Evolutionary conservation across 371 early-diverging fungal genomes (phyloP), one percentile per base, ranked within the genome.

Genomic region (Blakeslea trispora): DNA sequence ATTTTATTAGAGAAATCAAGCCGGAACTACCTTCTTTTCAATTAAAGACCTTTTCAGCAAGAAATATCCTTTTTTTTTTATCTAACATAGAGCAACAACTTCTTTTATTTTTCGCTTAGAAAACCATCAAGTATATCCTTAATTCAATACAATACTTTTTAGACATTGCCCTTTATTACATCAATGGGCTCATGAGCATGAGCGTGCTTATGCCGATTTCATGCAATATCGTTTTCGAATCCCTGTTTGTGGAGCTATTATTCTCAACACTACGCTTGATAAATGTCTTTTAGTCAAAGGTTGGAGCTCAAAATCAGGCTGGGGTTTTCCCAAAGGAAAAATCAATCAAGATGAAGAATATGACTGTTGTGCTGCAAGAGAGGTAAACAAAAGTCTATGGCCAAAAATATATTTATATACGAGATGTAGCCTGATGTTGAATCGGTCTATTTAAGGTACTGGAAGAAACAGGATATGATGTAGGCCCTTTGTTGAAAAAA

Each of bases 251-350:
- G 99, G 99, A 2, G 97, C 98, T n/a, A 95, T 99, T 50, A 88
- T 99, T 47, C 68, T 99, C 54, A 97, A 97, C 74, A 69, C 80
- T 19, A 68, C 64, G 10, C 75, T 96, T 62, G 90, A 92, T 68
- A 93, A 96, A 86, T 89, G 82, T 59, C 68, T 97, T 42, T 75
- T 97, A 34, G 97, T 98, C 22, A 87, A 91, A 66, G 96, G 99
- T 19, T 97, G 94, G 91, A 88, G 87, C 55, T 83, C 88, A 31
- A 82, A 82, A 45, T 81, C 91, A 35, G 88, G 90, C 23, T 99
- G 97, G 95, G 93, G 96, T 7, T 99, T 99, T 68, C 99, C 99
- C 19, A 95, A 92, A 52, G 99, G 99, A n/a, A 99, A 99, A 66
- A 98, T 99, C 71, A 96, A 96, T 75, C 90, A 95, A 73, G 91